Percentiles rank a stretch among this genome's conserved stretches.
Conservation (phyloP, 768 basidiomycete genomes). For the Termitomyces sp. region DNA sequence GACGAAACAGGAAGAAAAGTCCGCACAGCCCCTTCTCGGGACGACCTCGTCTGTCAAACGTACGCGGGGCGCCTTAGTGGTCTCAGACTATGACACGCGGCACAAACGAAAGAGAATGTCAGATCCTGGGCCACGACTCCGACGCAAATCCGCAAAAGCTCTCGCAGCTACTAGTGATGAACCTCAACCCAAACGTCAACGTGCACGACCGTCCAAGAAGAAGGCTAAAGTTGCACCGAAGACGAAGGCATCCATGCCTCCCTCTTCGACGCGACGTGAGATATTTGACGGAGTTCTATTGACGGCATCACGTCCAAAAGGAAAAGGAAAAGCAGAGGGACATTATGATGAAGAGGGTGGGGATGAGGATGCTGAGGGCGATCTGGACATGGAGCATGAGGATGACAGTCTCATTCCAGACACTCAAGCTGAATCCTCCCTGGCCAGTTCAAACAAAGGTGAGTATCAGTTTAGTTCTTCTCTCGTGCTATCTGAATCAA, state of each 20-base stretch:
- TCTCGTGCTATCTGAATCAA: neutral
- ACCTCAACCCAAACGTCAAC: constrained; percentile 3
- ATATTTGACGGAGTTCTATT: constrained; percentile 16
- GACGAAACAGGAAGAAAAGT: constrained; percentile 5
- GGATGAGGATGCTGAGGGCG: constrained; percentile 9
- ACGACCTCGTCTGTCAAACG: neutral
- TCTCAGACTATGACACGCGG: constrained; percentile 17
- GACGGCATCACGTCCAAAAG: neutral
- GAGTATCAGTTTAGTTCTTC: neutral
- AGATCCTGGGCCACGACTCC: constrained; percentile 9
- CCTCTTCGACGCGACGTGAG: constrained; percentile 7
- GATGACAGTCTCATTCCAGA: constrained; percentile 1
- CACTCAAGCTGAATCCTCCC: constrained; percentile 11
- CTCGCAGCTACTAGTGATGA: neutral
- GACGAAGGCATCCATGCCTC: neutral
- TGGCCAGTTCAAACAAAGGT: constrained; percentile 18
- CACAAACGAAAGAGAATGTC: constrained; percentile 12
- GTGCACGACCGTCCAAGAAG: constrained; percentile 4
- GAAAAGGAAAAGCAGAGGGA: constrained; percentile 9
- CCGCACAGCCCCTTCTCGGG: neutral
- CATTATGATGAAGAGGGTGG: neutral
- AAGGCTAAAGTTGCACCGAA: neutral
- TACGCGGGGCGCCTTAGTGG: constrained; percentile 3
- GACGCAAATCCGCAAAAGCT: neutral
- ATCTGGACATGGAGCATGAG: constrained; percentile 5